A percentile compares a stretch with the other conserved stretches of the same genome.
phyloP scores from a whole-genome alignment of 2,329 filamentous ascomycete genomes.

The Diaporthe velutina region DNA sequence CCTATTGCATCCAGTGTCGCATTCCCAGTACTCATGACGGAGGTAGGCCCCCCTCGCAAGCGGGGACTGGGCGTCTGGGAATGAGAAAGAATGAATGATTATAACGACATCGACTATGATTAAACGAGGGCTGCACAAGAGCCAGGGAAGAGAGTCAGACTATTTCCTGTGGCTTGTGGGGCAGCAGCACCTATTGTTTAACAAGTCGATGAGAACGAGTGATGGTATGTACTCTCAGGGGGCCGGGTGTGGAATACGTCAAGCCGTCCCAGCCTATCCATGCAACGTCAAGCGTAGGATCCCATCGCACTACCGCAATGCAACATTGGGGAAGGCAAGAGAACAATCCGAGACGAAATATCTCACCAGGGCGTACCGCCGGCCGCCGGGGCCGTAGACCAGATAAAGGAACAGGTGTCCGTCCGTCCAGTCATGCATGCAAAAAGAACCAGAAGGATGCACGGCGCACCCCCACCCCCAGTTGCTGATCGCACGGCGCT shows the following conservation, averaged over 20 bases:
- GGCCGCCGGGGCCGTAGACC: background rate
- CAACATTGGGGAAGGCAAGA: background rate
- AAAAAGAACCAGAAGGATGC: no score
- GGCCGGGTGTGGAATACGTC: background rate
- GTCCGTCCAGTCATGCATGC: constrained; percentile 1
- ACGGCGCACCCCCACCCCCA: background rate
- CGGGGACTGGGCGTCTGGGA: background rate
- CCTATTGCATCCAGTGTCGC: constrained; percentile 34
- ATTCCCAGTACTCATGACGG: constrained; percentile 34
- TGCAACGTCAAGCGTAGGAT: constrained; percentile 13
- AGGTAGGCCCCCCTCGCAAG: background rate
- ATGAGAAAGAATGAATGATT: background rate
- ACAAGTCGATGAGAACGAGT: background rate
- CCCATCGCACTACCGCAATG: constrained; percentile 11
- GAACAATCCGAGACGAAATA: background rate
- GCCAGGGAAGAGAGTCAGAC: background rate
- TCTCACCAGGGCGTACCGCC: background rate
- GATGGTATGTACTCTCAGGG: background rate
- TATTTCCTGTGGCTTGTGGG: background rate
- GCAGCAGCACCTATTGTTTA: constrained; percentile 10
- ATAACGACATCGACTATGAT: constrained; percentile 6
- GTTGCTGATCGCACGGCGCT: background rate
- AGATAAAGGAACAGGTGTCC: constrained; percentile 13
- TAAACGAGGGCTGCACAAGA: background rate
- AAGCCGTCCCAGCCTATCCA: constrained; percentile 10